Conservation (phyloP, 1,284 basidiomycete species). For the Trametes versicolor region DNA sequence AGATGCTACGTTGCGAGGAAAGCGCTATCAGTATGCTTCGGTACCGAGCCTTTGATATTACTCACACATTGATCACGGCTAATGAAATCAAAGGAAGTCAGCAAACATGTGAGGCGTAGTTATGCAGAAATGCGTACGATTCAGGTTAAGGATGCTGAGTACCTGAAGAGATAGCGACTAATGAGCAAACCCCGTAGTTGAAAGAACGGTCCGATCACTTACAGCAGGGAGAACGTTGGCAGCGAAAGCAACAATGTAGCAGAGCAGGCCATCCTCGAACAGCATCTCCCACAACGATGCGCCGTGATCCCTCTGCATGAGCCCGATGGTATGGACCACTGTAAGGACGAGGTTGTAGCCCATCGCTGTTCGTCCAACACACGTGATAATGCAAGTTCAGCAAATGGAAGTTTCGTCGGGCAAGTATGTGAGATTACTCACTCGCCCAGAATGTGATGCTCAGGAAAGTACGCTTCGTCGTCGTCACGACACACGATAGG, state of each 20-base stretch:
- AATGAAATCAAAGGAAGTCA: conserved; percentile 6
- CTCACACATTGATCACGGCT: conserved; percentile 77
- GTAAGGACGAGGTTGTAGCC: conserved; percentile 71
- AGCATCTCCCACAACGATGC: conserved; percentile 70
- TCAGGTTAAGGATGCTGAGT: conserved; percentile 66
- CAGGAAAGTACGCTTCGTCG: conserved; percentile 63
- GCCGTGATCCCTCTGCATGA: conserved; percentile 58
- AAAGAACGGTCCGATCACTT: conserved; percentile 36
- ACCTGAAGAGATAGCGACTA: conserved; percentile 42
- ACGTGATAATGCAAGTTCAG: conserved; percentile 14
- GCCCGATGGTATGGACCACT: conserved; percentile 59
- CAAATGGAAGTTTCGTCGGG: conserved; percentile 1
- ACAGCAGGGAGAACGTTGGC: conserved; percentile 76
- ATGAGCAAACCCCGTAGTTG: not conserved
- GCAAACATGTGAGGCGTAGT: not conserved
- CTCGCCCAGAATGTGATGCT: conserved; percentile 76
- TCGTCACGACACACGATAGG: conserved; percentile 58
- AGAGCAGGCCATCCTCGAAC: conserved; percentile 76
- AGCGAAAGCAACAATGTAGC: conserved; percentile 69
- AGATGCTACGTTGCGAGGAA: conserved; percentile 36
- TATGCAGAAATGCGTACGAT: conserved; percentile 52
- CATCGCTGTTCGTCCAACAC: conserved; percentile 58
- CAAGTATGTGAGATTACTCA: conserved; percentile 46
- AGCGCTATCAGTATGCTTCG: conserved; percentile 1
- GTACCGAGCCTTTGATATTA: conserved; percentile 17